Percentiles rank a stretch among this genome's conserved stretches.
These are phyloP conservation scores for Euptelea pleiosperma DNA, from an alignment of 164 flowering plant genomes.

Conservation along the genomic window DNA sequence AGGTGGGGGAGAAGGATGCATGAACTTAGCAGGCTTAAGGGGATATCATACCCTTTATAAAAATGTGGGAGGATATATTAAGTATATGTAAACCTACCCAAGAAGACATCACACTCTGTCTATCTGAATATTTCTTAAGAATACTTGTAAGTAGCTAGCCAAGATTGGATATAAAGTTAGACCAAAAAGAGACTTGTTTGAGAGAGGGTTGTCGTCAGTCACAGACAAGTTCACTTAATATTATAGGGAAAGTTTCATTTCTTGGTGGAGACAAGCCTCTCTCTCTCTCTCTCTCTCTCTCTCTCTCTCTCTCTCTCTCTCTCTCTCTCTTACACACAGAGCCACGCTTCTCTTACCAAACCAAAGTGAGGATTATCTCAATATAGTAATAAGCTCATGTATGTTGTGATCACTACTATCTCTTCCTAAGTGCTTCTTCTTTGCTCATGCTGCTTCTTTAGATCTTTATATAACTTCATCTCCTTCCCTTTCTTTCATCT, in stretches of 20 bases:
- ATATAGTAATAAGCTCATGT: too few species aligned
- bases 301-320: too few species aligned
- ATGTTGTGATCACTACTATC: too few species aligned
- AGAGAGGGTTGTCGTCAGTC: constrained; percentile 12
- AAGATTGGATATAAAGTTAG: constrained; percentile 12
- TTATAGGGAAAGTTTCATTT: background rate
- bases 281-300: too few species aligned
- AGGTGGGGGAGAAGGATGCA: constrained; percentile 3
- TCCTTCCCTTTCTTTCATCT: too few species aligned
- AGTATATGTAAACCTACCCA: constrained; percentile 6
- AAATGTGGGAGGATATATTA: background rate
- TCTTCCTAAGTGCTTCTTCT: too few species aligned
- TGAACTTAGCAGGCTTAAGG: background rate
- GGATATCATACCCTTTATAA: background rate
- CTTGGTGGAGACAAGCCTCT: constrained; percentile 2
- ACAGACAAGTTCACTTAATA: background rate
- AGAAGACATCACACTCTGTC: constrained; percentile 7
- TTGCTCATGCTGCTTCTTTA: too few species aligned
- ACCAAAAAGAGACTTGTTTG: constrained; percentile 4
- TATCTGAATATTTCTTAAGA: constrained; percentile 8
- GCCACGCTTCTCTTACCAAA: too few species aligned
- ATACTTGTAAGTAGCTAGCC: background rate
- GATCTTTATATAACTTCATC: too few species aligned
- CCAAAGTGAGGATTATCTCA: too few species aligned
- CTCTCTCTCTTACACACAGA: too few species aligned